Base-by-base conservation (phyloP, 371 early-diverging fungal species). In the Mucor circinelloides region DNA sequence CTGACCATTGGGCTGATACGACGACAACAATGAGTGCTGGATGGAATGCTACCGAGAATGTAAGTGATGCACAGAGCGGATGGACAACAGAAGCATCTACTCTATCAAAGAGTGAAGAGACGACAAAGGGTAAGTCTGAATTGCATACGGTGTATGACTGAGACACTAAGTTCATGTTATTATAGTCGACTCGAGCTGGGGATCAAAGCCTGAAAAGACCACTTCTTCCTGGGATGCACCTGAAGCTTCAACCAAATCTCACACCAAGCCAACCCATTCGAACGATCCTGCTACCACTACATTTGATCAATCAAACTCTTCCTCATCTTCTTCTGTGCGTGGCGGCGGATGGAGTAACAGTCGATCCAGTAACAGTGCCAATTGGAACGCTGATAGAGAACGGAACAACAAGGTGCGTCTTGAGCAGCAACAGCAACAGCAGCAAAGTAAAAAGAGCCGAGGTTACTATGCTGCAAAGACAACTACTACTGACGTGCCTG, bases 381-480 rank as follows among this genome's bases (percentile, higher is more conserved):
- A 63, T 30, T 50, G 48, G 57, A 50, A 46, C 13, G 30, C 58
- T 1, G 56, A 63, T 46, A 57, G 44, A 38, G 57, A 63, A 36
- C 10, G 28, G 9, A 21, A 10, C 28, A 46, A 27, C 15, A 34
- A 54, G 21, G 23, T 36, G 23, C 27, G 57, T n/a, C n/a, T n/a
- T n/a, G n/a, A n/a, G n/a, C n/a, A n/a, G n/a, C 12, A 23, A 23
- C 27, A 46, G 6, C 25, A 68, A 28, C 6, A 58, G 23, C 15
- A 21, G 19, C 31, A 58, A 32, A 1, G n/a, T 7, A 62, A 62
- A 46, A 64, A 64, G 10, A 54, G 68, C 38, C 73, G 77, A 34
- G 77, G 77, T 7, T 77, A 77, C 42, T 56, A 74, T 4, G 74
- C 78, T 3, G 69, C 67, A 55, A 77, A 70, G 60, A 32, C 34